A percentile compares a stretch with the other conserved stretches of the same genome.
phyloP scores from a whole-genome alignment of 129 eudicot species.

The Silybum marianum region DNA sequence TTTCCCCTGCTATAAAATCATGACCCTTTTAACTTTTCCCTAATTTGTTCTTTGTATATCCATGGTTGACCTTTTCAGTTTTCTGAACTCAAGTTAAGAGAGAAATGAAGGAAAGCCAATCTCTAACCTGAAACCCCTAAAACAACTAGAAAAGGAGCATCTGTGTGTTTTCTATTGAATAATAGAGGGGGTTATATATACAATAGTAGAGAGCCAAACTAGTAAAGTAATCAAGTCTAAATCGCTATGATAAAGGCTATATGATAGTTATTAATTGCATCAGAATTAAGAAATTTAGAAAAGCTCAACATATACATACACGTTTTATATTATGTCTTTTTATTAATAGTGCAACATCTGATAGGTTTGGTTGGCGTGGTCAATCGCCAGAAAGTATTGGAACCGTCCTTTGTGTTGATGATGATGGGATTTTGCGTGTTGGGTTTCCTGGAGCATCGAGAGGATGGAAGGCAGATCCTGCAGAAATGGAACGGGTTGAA shows the following conservation, averaged over 20 bases:
- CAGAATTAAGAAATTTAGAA: too few relatives aligned
- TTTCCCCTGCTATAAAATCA: neutral
- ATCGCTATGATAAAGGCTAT: too few relatives aligned
- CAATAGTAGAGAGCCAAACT: neutral
- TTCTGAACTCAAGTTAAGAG: neutral
- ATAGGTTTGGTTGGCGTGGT: constrained; percentile 91
- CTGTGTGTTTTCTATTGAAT: neutral
- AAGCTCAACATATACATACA: too few relatives aligned
- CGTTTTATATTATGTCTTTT: too few relatives aligned
- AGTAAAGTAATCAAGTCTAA: neutral
- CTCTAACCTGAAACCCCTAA: neutral
- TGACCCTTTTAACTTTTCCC: constrained; percentile 2
- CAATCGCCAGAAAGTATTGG: constrained; percentile 91
- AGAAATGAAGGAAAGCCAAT: neutral
- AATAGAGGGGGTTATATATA: neutral
- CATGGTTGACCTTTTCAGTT: neutral
- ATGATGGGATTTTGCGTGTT: constrained; percentile 95
- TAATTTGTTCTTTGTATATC: neutral
- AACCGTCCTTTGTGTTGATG: constrained; percentile 97
- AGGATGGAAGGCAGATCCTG: constrained; percentile 99
- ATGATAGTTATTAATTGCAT: too few relatives aligned
- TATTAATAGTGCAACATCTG: neutral
- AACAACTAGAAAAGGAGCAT: neutral
- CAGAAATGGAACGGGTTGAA: constrained; percentile 99
- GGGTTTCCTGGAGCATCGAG: constrained; percentile 99